Evolutionary conservation across 2,329 filamentous ascomycete species (phyloP).

Genomic region (Phyllosticta capitalensis): DNA sequence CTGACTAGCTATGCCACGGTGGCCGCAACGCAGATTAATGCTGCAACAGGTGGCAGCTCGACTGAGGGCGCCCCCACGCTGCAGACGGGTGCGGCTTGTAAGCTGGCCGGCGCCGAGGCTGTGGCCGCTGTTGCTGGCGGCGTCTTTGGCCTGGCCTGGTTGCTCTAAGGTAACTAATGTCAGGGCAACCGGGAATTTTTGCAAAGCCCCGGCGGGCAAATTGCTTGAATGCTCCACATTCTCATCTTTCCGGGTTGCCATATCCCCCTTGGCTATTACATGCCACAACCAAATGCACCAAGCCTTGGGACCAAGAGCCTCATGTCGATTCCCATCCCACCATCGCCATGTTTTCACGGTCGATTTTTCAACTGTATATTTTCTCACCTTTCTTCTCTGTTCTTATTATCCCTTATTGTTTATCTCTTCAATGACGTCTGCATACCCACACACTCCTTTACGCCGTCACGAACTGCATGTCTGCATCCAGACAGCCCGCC

Average conservation of each 20-base stretch:
- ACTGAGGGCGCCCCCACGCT: constrained; percentile 24
- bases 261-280: too few species aligned
- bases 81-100: constrained; percentile 24
- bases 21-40: constrained; percentile 22
- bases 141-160: constrained; percentile 23
- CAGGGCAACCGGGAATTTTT: neutral
- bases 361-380: neutral
- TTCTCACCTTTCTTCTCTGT: neutral
- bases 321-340: neutral
- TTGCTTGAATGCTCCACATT: neutral
- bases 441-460: neutral
- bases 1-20: constrained; percentile 37
- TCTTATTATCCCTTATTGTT: neutral
- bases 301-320: too few species aligned
- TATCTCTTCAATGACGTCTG: neutral
- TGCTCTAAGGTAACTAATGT: constrained; percentile 18
- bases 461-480: neutral
- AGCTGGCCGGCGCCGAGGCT: constrained; percentile 18
- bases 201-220: too few species aligned
- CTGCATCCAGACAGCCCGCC: neutral
- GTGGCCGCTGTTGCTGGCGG: constrained; percentile 25
- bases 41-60: constrained; percentile 12
- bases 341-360: neutral
- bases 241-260: neutral
- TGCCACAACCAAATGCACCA: too few species aligned